These are phyloP conservation scores for Withania somnifera DNA, from an alignment of 305 asterid species.

Conservation along the genomic window DNA sequence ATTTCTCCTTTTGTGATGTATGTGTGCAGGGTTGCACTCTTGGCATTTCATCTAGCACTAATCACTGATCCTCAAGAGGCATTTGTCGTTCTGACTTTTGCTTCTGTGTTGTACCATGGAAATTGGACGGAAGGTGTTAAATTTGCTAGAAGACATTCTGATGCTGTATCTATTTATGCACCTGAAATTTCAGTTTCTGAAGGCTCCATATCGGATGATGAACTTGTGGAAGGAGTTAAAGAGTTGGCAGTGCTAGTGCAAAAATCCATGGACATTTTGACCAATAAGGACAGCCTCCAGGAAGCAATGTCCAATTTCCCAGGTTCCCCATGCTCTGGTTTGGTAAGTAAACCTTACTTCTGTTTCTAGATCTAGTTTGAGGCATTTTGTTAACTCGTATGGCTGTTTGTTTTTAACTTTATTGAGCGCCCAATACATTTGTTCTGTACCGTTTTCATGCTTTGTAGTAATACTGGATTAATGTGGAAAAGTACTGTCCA, in stretches of 20 bases:
- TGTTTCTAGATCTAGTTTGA: not conserved
- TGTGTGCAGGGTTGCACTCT: slow-evolving; percentile 64
- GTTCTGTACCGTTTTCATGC: not conserved
- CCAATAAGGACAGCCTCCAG: slow-evolving; percentile 30
- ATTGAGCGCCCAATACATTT: not conserved
- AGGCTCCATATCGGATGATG: slow-evolving; percentile 48
- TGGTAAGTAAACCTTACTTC: slow-evolving; percentile 44
- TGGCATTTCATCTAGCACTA: slow-evolving; percentile 65
- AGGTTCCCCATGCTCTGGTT: slow-evolving; percentile 33
- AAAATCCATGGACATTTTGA: slow-evolving; percentile 38
- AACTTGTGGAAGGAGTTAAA: slow-evolving; percentile 47
- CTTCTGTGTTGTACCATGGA: slow-evolving; percentile 66
- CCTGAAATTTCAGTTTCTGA: slow-evolving; percentile 50
- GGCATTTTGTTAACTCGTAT: not conserved
- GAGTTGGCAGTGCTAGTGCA: slow-evolving; percentile 39
- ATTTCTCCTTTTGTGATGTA: not conserved
- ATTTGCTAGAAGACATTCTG: slow-evolving; percentile 54
- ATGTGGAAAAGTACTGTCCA: not conserved
- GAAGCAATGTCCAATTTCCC: slow-evolving; percentile 57
- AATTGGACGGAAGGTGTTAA: slow-evolving; percentile 50
- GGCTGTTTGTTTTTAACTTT: not conserved
- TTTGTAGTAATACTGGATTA: not conserved
- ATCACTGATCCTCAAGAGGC: slow-evolving; percentile 48
- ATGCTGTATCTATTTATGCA: slow-evolving; percentile 19
- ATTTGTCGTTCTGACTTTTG: slow-evolving; percentile 62